Evolutionary conservation across 164 flowering plant genomes (phyloP).

Genomic region (Amborella trichopoda): DNA sequence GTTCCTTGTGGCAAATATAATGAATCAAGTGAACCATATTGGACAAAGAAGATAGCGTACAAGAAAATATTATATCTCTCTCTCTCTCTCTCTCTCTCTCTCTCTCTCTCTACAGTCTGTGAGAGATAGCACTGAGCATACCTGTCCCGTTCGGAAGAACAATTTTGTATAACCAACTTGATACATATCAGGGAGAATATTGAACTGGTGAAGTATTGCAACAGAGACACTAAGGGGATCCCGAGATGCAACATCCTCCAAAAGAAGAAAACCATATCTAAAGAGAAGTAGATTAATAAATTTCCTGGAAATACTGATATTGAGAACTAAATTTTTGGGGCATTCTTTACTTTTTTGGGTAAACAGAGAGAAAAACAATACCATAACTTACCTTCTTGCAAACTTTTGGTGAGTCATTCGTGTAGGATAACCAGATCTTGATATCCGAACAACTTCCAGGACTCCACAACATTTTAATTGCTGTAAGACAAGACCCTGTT

Average conservation of each 20-base stretch:
- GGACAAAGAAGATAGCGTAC: no score
- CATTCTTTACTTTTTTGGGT: neutral
- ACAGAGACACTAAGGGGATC: conserved; percentile 97
- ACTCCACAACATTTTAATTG: conserved; percentile 98
- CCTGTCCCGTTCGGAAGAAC: conserved; percentile 99
- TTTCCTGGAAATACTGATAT: no score
- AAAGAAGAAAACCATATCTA: conserved; percentile 93
- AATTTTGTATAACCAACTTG: conserved; percentile 98
- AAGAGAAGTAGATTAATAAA: neutral
- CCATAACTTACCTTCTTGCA: conserved; percentile 64
- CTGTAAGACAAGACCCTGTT: conserved; percentile 83
- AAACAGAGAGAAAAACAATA: neutral
- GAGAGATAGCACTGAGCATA: conserved; percentile 15
- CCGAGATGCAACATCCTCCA: conserved; percentile 71
- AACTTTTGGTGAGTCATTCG: conserved; percentile 95
- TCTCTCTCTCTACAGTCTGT: no score
- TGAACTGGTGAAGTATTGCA: conserved; percentile 95
- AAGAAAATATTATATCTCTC: no score
- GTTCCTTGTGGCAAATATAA: no score
- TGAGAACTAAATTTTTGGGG: neutral
- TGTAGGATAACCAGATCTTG: conserved; percentile 94
- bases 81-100: no score
- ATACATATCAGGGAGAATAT: conserved; percentile 91
- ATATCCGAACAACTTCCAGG: conserved; percentile 92
- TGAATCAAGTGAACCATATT: no score